Conservation (phyloP, 2,329 filamentous ascomycete genomes). For the Cyanodermella asteris region DNA sequence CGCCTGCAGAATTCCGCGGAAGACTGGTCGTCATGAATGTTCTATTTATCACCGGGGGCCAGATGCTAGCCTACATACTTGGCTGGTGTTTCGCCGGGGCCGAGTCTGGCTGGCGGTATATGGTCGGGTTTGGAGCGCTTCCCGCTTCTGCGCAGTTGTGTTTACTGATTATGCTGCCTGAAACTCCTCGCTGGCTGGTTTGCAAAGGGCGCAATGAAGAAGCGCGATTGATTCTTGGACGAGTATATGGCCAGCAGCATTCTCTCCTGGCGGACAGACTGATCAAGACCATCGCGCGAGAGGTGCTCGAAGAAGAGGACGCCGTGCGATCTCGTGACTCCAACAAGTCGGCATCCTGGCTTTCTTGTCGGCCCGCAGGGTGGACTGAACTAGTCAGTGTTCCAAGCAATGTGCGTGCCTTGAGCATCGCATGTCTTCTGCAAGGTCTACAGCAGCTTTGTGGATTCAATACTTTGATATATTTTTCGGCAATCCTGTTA, state of each 20-base stretch:
- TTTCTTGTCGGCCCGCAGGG: no score
- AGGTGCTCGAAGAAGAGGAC: constrained; percentile 48
- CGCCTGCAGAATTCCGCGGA: constrained; percentile 54
- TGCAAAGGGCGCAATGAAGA: constrained; percentile 38
- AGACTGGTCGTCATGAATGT: constrained; percentile 62
- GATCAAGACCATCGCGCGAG: constrained; percentile 47
- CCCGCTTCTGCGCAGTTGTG: constrained; percentile 52
- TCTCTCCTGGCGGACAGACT: constrained; percentile 34
- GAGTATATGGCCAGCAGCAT: constrained; percentile 34
- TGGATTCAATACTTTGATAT: constrained; percentile 84
- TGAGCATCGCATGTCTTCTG: constrained; percentile 67
- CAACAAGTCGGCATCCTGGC: no score
- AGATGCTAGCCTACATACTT: constrained; percentile 69
- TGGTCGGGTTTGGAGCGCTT: constrained; percentile 65
- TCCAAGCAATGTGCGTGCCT: constrained; percentile 39
- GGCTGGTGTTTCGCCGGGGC: constrained; percentile 52
- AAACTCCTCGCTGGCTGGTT: constrained; percentile 76
- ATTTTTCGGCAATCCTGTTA: constrained; percentile 71
- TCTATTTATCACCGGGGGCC: constrained; percentile 67
- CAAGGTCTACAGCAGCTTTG: constrained; percentile 78
- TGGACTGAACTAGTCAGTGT: constrained; percentile 14
- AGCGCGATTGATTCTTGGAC: constrained; percentile 43
- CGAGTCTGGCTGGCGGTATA: constrained; percentile 59
- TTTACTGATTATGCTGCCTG: constrained; percentile 53
- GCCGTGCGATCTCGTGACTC: no score